phyloP scores from a whole-genome alignment of 768 basidiomycete species.

The Tricholoma terreum region DNA sequence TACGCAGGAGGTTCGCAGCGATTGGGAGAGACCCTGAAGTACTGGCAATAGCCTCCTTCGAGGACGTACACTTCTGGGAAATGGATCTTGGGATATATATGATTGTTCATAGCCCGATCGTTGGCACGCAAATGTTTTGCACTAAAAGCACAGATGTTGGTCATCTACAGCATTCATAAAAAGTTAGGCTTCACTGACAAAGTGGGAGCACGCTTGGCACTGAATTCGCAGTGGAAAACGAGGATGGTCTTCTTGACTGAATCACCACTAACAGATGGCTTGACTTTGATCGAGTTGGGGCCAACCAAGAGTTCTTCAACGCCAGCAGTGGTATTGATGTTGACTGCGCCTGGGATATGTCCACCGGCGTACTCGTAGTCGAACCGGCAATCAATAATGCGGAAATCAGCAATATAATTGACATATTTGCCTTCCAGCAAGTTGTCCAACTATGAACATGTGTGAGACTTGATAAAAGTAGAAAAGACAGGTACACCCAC shows the following conservation, averaged over 20 bases:
- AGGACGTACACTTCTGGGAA: conserved; percentile 97
- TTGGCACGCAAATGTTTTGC: conserved; percentile 91
- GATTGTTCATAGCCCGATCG: conserved; percentile 87
- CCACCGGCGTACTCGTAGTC: conserved; percentile 96
- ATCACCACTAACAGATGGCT: conserved; percentile 74
- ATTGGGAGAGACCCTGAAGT: conserved; percentile 63
- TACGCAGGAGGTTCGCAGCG: conserved; percentile 84
- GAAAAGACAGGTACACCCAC: conserved; percentile 43
- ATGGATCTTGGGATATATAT: conserved; percentile 86
- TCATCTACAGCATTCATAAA: background rate
- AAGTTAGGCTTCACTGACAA: conserved; percentile 55
- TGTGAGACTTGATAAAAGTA: conserved; percentile 10
- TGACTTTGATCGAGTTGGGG: conserved; percentile 49
- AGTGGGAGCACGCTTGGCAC: conserved; percentile 91
- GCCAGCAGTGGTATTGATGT: conserved; percentile 77
- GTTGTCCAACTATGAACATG: conserved; percentile 57
- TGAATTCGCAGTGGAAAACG: conserved; percentile 98
- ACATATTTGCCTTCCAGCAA: conserved; percentile 76
- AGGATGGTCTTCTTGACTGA: conserved; percentile 72
- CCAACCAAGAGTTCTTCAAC: conserved; percentile 83
- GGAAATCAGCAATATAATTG: conserved; percentile 60
- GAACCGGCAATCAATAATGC: conserved; percentile 95
- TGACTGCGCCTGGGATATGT: conserved; percentile 88
- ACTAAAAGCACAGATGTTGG: conserved; percentile 35
- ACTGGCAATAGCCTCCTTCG: conserved; percentile 92